phyloP scores from a whole-genome alignment of 441 rosid genomes.

The Metrosideros polymorpha region DNA sequence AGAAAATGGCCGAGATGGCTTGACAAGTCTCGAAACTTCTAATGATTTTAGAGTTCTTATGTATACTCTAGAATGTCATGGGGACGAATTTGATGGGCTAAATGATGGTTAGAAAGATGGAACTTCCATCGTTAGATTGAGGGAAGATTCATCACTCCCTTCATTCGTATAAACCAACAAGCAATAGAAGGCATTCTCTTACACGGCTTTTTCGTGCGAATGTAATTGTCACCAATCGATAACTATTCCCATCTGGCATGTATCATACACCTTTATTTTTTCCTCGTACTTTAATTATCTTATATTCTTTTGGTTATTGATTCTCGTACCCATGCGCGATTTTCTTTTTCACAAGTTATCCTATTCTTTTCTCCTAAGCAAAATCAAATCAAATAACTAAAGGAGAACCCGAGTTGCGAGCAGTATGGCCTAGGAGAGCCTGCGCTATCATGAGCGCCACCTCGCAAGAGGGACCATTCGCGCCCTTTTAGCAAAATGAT shows the following conservation, averaged over 20 bases:
- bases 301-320: too few relatives aligned
- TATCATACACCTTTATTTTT: too few relatives aligned
- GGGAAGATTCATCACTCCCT: not conserved
- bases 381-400: too few relatives aligned
- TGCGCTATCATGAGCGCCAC: not conserved
- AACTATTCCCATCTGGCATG: too few relatives aligned
- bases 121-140: too few relatives aligned
- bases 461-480: not conserved
- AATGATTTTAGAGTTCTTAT: not conserved
- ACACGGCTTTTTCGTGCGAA: accelerated
- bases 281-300: too few relatives aligned
- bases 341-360: not conserved
- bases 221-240: accelerated
- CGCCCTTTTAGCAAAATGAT: not conserved
- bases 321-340: not conserved
- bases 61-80: not conserved
- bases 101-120: not conserved
- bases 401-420: not conserved
- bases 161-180: not conserved
- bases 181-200: accelerated
- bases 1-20: not conserved
- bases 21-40: not conserved
- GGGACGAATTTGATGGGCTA: accelerated
- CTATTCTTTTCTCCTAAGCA: not conserved
- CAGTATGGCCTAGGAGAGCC: not conserved